A percentile compares a stretch with the other conserved stretches of the same genome.
Evolutionary conservation across 2,329 filamentous ascomycete species (phyloP).

Genomic region (Fusarium liriodendri): DNA sequence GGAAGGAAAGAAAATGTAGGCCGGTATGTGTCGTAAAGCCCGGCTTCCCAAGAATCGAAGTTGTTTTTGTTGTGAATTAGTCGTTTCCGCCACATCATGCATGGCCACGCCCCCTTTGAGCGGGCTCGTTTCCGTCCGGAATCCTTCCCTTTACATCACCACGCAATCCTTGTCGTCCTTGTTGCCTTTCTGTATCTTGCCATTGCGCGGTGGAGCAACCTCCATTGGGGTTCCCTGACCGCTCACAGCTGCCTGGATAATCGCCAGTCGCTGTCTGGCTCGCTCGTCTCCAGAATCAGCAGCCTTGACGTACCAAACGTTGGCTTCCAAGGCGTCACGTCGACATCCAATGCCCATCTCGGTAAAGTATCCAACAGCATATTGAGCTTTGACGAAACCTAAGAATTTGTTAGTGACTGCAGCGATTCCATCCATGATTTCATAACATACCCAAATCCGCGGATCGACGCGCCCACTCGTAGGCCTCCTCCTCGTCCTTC

Average conservation of each 20-base stretch:
- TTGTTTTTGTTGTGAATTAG: conserved; percentile 33
- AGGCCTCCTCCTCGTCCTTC: conserved; percentile 95
- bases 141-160: conserved; percentile 59
- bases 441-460: conserved; percentile 80
- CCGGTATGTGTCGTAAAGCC: conserved; percentile 3
- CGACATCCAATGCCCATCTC: conserved; percentile 98
- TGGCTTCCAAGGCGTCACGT: conserved; percentile 93
- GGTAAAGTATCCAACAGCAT: conserved; percentile 95
- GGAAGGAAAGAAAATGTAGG: not conserved
- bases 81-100: conserved; percentile 30
- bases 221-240: conserved; percentile 67
- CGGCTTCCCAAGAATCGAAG: conserved; percentile 7
- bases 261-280: conserved; percentile 85
- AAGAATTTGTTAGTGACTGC: conserved; percentile 22
- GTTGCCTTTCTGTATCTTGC: conserved; percentile 62
- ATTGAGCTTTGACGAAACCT: conserved; percentile 84
- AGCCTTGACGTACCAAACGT: conserved; percentile 97
- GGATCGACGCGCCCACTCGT: conserved; percentile 92
- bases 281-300: conserved; percentile 92
- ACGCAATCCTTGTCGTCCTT: conserved; percentile 68
- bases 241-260: conserved; percentile 85
- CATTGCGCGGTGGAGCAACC: conserved; percentile 62
- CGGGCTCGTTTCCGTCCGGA: conserved; percentile 5
- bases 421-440: not conserved
- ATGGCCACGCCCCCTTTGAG: conserved; percentile 5